Conservation (phyloP, 306 rosid species). For the Vigna hirtella region DNA sequence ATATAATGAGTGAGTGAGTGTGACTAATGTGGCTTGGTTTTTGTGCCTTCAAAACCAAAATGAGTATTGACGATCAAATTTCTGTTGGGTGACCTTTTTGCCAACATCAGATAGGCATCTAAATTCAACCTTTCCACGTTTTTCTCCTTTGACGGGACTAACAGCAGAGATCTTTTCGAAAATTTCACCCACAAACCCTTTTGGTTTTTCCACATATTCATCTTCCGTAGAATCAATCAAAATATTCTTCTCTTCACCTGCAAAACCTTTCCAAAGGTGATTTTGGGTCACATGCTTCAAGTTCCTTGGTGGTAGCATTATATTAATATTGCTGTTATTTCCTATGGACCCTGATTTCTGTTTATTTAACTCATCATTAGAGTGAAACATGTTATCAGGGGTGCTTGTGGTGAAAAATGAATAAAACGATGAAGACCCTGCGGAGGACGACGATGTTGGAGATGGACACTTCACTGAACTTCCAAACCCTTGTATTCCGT, state of each 20-base stretch:
- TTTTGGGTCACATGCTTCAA: constrained; percentile 26
- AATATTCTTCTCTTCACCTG: constrained; percentile 47
- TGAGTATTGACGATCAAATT: constrained; percentile 56
- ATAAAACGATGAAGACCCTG: constrained; percentile 52
- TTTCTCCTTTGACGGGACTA: neutral
- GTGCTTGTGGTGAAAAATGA: constrained; percentile 53
- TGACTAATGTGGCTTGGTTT: no score
- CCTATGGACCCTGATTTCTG: neutral
- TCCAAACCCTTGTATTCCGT: constrained; percentile 84
- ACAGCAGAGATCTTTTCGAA: constrained; percentile 58
- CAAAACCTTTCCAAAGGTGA: constrained; percentile 55
- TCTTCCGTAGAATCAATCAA: constrained; percentile 54
- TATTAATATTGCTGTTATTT: neutral
- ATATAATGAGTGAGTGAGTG: no score
- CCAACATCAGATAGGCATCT: constrained; percentile 68
- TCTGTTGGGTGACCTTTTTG: constrained; percentile 44
- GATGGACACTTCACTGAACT: constrained; percentile 48
- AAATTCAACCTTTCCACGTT: constrained; percentile 43
- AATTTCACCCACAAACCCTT: constrained; percentile 54
- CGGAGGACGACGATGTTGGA: constrained; percentile 46
- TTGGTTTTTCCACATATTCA: constrained; percentile 46
- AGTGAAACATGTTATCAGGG: constrained; percentile 39
- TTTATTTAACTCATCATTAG: constrained; percentile 36
- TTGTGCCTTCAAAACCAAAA: constrained; percentile 51
- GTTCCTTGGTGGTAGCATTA: constrained; percentile 3